These are phyloP conservation scores for Podosphaera xanthii DNA, from an alignment of 2,329 filamentous ascomycete species.

Conservation along the genomic window DNA sequence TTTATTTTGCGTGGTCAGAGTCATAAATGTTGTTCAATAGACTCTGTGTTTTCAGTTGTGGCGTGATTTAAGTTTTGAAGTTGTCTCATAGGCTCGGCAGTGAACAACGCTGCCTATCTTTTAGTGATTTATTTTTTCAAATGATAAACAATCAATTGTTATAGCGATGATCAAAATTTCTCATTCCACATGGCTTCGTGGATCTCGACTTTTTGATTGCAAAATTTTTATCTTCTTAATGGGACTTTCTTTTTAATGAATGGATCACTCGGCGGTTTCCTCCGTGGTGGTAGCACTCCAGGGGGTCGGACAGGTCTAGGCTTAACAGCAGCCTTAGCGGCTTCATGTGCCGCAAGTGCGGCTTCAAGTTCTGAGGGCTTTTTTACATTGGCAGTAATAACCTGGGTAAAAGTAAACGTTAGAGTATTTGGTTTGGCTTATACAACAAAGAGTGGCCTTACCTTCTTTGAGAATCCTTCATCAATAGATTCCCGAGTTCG, in stretches of 20 bases:
- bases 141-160: too few relatives aligned
- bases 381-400: neutral
- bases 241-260: conserved; percentile 10
- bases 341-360: conserved; percentile 8
- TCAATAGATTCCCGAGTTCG: conserved; percentile 7
- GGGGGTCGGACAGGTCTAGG: conserved; percentile 4
- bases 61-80: too few relatives aligned
- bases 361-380: conserved; percentile 6
- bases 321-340: conserved; percentile 4
- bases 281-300: conserved; percentile 8
- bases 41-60: too few relatives aligned
- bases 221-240: neutral
- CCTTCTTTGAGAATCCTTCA: conserved; percentile 8
- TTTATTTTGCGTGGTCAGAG: too few relatives aligned
- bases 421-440: neutral
- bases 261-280: conserved; percentile 9
- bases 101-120: too few relatives aligned
- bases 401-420: neutral
- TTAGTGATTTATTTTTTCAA: too few relatives aligned
- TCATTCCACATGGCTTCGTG: too few relatives aligned
- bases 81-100: too few relatives aligned
- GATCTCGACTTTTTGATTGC: conserved; percentile 3
- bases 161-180: too few relatives aligned
- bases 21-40: too few relatives aligned
- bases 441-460: neutral